Evolutionary conservation across 169 alveolate genomes (phyloP), one percentile per base, ranked within the genome.

Genomic region (Plasmodium sp.): DNA sequence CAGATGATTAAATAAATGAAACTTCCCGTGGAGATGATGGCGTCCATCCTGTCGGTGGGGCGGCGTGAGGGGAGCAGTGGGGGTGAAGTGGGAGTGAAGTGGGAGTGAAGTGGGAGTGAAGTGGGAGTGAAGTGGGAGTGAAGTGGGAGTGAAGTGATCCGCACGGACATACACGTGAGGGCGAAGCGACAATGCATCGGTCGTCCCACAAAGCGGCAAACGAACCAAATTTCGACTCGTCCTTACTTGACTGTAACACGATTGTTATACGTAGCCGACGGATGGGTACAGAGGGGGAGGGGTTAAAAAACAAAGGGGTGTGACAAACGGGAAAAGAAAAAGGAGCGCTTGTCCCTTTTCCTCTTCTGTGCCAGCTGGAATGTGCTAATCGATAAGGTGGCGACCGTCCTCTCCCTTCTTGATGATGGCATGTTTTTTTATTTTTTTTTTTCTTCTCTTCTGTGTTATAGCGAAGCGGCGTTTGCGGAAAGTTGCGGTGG

Each of bases 1-100:
- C 93, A 85, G 39, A 85, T 85, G 5, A 85, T 48, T 54, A 85
- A 22, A 51, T 75, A 85, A 12, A 77, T 75, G 34, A 75, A 74
- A 33, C 81, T 85, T 85, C 93, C 93, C 3, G 58, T 85, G 31
- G 79, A 22, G 22, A 85, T 85, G 18, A 75, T 75, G 22, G 34
- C 31, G 27, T 85, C 93, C 93, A 85, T 85, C 62, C 48, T 84
- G 79, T 43, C 16, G 71, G 56, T 58, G 31, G 27, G 27, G 27
- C 27, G 27, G 27, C 27, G 27, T 22, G 27, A 22, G 27, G 27
- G 27, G 27, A 22, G 27, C 27, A 22, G 27, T 22, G 27, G 27
- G 27, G 79, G 54, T n/a, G 39, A 31, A 36, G 41, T 36, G 41
- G 41, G 41, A 36, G 4, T 1, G 41, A 3, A 34, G 41, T 3